Percentiles rank a stretch among this genome's conserved stretches.
These are phyloP conservation scores for Penicillium sp. DNA, from an alignment of 2,329 filamentous ascomycete genomes.

Conservation along the genomic window DNA sequence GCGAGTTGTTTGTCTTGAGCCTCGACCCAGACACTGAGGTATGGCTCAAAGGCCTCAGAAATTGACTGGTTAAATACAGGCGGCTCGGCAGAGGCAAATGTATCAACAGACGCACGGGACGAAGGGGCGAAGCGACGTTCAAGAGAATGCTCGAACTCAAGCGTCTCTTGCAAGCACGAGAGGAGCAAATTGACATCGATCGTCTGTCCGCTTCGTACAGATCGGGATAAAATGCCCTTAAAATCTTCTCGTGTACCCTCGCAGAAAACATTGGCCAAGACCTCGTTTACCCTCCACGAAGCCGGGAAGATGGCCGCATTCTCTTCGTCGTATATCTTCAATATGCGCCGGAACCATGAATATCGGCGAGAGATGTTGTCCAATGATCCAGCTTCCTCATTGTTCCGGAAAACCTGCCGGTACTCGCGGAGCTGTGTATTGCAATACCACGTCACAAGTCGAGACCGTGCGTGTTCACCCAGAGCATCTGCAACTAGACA, in stretches of 20 bases:
- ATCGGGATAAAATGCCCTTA: conserved; percentile 84
- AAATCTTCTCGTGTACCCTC: conserved; percentile 95
- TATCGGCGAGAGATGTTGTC: conserved; percentile 96
- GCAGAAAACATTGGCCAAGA: conserved; percentile 86
- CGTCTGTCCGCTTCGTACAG: conserved; percentile 75
- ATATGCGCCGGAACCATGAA: conserved; percentile 92
- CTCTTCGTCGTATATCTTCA: conserved; percentile 94
- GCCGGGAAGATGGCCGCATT: conserved; percentile 83
- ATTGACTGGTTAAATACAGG: conserved; percentile 85
- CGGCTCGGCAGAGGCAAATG: conserved; percentile 73
- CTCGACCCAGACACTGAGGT: conserved; percentile 94
- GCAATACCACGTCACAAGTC: conserved; percentile 93
- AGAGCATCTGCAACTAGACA: conserved; percentile 93
- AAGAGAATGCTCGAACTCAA: conserved; percentile 92
- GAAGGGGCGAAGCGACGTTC: conserved; percentile 74
- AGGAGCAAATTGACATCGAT: conserved; percentile 87
- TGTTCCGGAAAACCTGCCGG: conserved; percentile 89
- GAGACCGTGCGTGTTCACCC: conserved; percentile 76
- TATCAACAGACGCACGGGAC: conserved; percentile 81
- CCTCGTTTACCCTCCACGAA: conserved; percentile 86
- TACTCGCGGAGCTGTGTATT: conserved; percentile 97
- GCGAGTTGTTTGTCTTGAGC: conserved; percentile 89
- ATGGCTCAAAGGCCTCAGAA: conserved; percentile 95
- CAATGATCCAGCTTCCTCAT: conserved; percentile 90
- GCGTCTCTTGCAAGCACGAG: conserved; percentile 87